A percentile compares a stretch with the other conserved stretches of the same genome.
phyloP scores from a whole-genome alignment of 306 rosid species.

The Cucumis melo region DNA sequence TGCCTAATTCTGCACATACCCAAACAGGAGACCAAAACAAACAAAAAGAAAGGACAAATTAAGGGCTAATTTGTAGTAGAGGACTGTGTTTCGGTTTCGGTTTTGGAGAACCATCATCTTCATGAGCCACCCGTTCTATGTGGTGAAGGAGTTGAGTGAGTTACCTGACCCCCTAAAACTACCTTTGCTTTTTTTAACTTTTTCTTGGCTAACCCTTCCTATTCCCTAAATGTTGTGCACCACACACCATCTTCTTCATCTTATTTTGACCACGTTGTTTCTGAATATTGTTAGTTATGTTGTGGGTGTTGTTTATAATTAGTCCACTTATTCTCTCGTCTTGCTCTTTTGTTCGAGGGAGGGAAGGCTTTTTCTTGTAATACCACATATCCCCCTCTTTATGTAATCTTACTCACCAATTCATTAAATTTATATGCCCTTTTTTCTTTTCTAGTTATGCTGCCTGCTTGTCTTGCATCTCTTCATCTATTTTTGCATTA shows the following conservation, averaged over 20 bases:
- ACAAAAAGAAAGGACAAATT: too few species aligned
- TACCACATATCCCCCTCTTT: not conserved
- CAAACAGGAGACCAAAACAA: not conserved
- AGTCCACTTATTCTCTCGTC: not conserved
- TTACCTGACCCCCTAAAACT: not conserved
- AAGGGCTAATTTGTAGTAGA: not conserved
- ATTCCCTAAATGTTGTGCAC: not conserved
- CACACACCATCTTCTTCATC: not conserved
- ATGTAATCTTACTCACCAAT: not conserved
- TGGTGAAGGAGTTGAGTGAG: conserved; percentile 2
- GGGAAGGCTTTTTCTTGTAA: not conserved
- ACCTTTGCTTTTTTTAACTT: not conserved
- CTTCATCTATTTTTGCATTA: not conserved
- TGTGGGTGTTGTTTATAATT: not conserved
- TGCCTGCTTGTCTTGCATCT: too few species aligned
- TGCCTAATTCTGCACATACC: conserved; percentile 9
- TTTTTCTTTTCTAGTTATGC: too few species aligned
- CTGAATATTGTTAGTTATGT: not conserved
- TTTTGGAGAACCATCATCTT: not conserved
- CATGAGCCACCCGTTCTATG: not conserved
- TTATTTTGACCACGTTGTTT: not conserved
- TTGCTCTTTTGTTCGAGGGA: too few species aligned
- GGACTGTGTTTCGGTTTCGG: not conserved
- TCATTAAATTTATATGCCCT: not conserved
- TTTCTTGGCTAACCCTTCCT: not conserved